Conservation (phyloP, 345 rosid genomes). For the Isatis tinctoria region DNA sequence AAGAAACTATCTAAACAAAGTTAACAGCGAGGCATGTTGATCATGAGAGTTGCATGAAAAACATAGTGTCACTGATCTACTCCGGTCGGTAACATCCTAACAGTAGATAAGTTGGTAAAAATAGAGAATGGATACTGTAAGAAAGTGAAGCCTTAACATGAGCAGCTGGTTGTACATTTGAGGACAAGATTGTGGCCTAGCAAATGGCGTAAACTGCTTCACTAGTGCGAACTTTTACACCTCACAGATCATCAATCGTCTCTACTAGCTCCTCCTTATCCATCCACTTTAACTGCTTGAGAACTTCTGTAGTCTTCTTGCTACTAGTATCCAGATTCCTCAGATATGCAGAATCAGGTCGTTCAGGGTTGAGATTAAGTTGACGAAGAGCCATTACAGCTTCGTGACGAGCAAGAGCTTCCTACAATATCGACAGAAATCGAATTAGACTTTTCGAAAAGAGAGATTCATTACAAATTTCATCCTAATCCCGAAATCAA, state of each 20-base stretch:
- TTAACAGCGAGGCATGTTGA: not conserved
- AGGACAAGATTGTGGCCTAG: conserved; percentile 83
- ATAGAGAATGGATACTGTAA: not conserved
- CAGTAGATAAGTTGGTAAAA: not conserved
- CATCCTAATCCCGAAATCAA: no score
- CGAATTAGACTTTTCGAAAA: no score
- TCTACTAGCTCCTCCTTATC: conserved; percentile 89
- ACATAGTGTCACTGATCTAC: not conserved
- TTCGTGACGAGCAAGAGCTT: conserved; percentile 23
- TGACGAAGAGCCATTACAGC: conserved; percentile 86
- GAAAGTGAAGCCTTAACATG: conserved; percentile 48
- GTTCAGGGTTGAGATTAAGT: conserved; percentile 81
- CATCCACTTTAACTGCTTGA: conserved; percentile 82
- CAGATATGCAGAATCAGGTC: conserved; percentile 87
- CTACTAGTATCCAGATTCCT: conserved; percentile 94
- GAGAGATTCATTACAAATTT: no score
- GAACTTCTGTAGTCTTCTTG: conserved; percentile 82
- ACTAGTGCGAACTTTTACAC: conserved; percentile 85
- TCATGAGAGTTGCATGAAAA: not conserved
- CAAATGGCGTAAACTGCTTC: conserved; percentile 92
- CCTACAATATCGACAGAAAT: no score
- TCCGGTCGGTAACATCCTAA: not conserved
- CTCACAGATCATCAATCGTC: conserved; percentile 74
- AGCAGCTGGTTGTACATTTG: conserved; percentile 89
- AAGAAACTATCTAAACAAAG: not conserved